Percentiles rank a stretch among this genome's conserved stretches.
These are phyloP conservation scores for Colletotrichum salicis DNA, from an alignment of 2,329 filamentous ascomycete genomes.

Conservation along the genomic window DNA sequence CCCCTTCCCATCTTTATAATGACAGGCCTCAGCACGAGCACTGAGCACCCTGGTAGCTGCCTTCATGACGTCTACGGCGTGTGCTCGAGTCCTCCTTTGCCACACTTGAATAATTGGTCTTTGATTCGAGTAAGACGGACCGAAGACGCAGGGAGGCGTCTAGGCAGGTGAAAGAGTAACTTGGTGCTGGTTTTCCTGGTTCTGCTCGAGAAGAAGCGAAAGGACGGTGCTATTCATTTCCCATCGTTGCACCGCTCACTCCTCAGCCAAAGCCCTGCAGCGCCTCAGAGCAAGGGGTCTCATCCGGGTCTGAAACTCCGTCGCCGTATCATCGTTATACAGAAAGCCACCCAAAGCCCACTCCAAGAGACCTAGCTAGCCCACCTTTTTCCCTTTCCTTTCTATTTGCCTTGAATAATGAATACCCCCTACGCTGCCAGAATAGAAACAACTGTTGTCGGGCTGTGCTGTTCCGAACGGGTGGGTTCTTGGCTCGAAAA, in stretches of 20 bases:
- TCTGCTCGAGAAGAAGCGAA: neutral
- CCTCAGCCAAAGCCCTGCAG: neutral
- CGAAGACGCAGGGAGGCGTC: neutral
- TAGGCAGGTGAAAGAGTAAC: too few species aligned
- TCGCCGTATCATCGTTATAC: constrained; percentile 31
- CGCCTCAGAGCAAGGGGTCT: constrained; percentile 10
- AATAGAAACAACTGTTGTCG: neutral
- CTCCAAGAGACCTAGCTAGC: neutral
- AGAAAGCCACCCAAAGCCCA: constrained; percentile 3
- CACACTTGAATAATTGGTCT: neutral
- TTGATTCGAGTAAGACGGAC: neutral
- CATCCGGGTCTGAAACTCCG: constrained; percentile 29
- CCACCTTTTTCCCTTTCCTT: neutral
- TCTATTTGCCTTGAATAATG: too few species aligned
- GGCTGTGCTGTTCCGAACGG: neutral
- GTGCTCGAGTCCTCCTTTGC: neutral
- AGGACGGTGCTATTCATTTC: neutral
- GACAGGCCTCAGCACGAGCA: neutral
- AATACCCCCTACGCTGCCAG: neutral
- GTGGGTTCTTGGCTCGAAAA: neutral
- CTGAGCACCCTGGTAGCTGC: neutral
- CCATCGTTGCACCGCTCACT: neutral
- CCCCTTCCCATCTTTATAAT: neutral
- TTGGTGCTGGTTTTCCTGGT: neutral
- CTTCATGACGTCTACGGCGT: constrained; percentile 26